These are phyloP conservation scores for Candida peoriensis DNA, from an alignment of 805 yeast species.

Conservation along the genomic window DNA sequence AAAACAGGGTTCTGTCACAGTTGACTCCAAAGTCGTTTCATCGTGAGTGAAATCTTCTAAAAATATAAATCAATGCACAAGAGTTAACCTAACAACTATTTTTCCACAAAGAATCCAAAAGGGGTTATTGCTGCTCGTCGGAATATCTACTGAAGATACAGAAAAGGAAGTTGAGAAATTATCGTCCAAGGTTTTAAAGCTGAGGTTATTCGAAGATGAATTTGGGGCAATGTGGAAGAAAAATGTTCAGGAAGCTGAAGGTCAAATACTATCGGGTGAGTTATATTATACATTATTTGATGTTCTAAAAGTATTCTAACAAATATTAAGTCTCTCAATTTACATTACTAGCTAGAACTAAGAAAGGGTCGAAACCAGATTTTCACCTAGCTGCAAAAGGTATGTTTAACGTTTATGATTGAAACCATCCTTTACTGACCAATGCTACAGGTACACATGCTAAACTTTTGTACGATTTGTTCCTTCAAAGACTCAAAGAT, in stretches of 20 bases:
- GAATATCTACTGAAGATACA: constrained; percentile 77
- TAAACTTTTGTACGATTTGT: constrained; percentile 38
- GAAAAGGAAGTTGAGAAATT: constrained; percentile 64
- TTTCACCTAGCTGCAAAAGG: constrained; percentile 92
- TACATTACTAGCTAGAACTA: constrained; percentile 78
- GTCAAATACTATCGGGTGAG: constrained; percentile 63
- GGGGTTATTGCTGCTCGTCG: constrained; percentile 80
- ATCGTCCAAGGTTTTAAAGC: constrained; percentile 57
- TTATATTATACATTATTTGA: not conserved
- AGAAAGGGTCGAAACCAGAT: constrained; percentile 93
- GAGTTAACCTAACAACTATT: not conserved
- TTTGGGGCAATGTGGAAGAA: constrained; percentile 77
- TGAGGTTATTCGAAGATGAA: constrained; percentile 71
- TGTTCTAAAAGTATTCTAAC: not conserved
- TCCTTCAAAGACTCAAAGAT: constrained; percentile 40
- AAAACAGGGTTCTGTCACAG: constrained; percentile 83
- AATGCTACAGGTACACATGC: constrained; percentile 72
- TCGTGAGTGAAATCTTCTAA: constrained; percentile 33
- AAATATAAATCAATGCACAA: not conserved
- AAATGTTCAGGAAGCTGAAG: constrained; percentile 53
- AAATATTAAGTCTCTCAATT: constrained; percentile 69
- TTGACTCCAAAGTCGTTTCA: constrained; percentile 65
- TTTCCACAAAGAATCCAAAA: constrained; percentile 42
- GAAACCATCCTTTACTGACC: constrained; percentile 12
- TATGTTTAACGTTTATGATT: constrained; percentile 32